Conservation (phyloP, 139 green algal genomes). For the Tetradesmus lagerheimii region DNA sequence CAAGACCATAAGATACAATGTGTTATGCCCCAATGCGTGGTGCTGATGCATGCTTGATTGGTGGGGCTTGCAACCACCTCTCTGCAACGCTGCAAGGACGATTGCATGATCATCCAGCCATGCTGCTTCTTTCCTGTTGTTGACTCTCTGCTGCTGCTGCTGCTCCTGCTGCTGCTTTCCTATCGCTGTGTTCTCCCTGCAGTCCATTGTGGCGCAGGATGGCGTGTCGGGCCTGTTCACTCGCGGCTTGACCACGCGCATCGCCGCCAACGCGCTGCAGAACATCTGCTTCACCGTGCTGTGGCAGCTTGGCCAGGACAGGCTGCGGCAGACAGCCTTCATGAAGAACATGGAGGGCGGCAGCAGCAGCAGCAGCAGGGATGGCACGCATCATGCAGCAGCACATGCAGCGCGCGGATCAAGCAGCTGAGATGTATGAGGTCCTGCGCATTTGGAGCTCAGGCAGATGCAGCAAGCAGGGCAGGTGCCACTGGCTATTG, state of each 20-base stretch:
- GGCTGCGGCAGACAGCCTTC: background rate
- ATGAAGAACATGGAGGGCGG: slow-evolving; percentile 13
- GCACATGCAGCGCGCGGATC: too few species aligned
- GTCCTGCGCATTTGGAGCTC: slow-evolving; percentile 2
- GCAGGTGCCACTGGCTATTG: background rate
- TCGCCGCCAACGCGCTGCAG: slow-evolving; percentile 85
- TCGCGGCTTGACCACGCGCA: slow-evolving; percentile 88
- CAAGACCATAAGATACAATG: too few species aligned
- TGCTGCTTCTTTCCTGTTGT: background rate
- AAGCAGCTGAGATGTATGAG: background rate
- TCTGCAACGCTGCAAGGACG: too few species aligned
- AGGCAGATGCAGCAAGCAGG: slow-evolving; percentile 10
- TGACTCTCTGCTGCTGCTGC: background rate
- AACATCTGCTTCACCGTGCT: slow-evolving; percentile 85
- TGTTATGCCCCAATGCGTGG: too few species aligned
- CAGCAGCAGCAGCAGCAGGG: background rate
- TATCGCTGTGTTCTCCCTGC: background rate
- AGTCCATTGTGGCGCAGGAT: slow-evolving; percentile 84
- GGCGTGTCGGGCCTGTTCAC: slow-evolving; percentile 86
- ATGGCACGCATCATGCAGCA: background rate
- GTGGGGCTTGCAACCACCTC: too few species aligned
- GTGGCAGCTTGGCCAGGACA: slow-evolving; percentile 86
- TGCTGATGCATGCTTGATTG: too few species aligned
- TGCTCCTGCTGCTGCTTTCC: background rate
- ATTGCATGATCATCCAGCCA: background rate